Conservation (phyloP, 2,329 filamentous ascomycete genomes). For the Pseudogymnoascus sp. region DNA sequence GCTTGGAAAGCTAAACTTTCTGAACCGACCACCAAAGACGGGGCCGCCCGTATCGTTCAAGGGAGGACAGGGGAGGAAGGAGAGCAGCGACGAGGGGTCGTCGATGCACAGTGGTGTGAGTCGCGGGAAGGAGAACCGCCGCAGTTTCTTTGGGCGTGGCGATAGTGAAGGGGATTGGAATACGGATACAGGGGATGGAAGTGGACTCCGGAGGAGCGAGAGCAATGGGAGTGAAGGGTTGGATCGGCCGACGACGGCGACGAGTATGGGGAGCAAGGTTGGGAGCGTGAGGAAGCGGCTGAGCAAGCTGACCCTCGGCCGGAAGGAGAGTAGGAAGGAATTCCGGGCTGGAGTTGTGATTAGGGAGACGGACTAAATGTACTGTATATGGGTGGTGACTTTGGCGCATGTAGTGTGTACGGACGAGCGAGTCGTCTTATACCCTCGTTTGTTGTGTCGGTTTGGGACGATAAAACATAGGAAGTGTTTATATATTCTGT, state of each 20-base stretch:
- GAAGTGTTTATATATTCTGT: not conserved
- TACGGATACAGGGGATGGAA: constrained; percentile 10
- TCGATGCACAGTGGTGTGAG: not conserved
- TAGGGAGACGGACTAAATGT: constrained; percentile 18
- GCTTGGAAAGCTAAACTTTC: not conserved
- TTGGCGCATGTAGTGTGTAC: not conserved
- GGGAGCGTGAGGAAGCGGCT: constrained; percentile 28
- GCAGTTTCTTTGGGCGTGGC: constrained; percentile 17
- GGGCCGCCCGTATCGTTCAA: not conserved
- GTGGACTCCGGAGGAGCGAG: not conserved
- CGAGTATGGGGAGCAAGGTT: constrained; percentile 23
- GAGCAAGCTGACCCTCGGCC: constrained; percentile 27
- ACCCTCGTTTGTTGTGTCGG: not conserved
- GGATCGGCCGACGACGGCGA: constrained; percentile 16
- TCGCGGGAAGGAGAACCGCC: constrained; percentile 18
- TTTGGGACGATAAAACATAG: not conserved
- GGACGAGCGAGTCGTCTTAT: not conserved
- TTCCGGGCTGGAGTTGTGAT: constrained; percentile 23
- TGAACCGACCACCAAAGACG: not conserved
- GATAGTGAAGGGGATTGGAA: constrained; percentile 5
- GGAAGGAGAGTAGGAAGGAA: constrained; percentile 30
- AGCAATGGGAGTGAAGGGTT: not conserved
- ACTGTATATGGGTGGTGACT: constrained; percentile 3
- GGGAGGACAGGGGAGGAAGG: constrained; percentile 10
- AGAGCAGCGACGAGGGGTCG: constrained; percentile 11